These are phyloP conservation scores for Candida gigantensis DNA, from an alignment of 1,139 yeast species.

Conservation along the genomic window DNA sequence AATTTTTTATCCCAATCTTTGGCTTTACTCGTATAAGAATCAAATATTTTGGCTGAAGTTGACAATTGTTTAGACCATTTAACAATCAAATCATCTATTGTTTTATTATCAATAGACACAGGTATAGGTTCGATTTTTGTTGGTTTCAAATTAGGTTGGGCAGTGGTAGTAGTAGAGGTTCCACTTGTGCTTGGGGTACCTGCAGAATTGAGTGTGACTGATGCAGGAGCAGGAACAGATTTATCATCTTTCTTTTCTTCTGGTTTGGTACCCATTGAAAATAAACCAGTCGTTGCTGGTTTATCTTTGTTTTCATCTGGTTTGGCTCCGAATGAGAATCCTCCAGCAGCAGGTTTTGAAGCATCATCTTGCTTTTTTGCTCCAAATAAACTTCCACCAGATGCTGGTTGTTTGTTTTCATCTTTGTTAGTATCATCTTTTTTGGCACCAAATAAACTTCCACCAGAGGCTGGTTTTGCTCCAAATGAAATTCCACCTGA, in stretches of 20 bases:
- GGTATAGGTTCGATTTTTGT: constrained; percentile 64
- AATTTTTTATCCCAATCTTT: constrained; percentile 84
- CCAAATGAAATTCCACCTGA: constrained; percentile 10
- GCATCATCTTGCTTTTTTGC: constrained; percentile 16
- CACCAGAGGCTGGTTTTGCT: constrained; percentile 17
- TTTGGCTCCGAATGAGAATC: constrained; percentile 24
- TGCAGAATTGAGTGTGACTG: no score
- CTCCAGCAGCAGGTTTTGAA: constrained; percentile 12
- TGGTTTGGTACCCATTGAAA: constrained; percentile 28
- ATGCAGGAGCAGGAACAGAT: constrained; percentile 16
- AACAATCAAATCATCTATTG: constrained; percentile 86
- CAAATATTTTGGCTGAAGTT: constrained; percentile 71
- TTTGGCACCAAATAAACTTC: constrained; percentile 18
- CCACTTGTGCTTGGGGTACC: constrained; percentile 9
- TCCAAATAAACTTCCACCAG: constrained; percentile 19
- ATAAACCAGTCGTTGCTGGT: constrained; percentile 18
- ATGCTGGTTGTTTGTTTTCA: constrained; percentile 18
- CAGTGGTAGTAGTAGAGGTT: constrained; percentile 16
- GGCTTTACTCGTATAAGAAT: constrained; percentile 72
- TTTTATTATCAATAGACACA: constrained; percentile 82
- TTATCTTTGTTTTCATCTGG: constrained; percentile 14
- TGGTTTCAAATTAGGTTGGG: constrained; percentile 38
- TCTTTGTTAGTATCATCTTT: constrained; percentile 17
- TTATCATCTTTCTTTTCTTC: constrained; percentile 23
- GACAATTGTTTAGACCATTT: constrained; percentile 91